Conservation (phyloP, 2,329 filamentous ascomycete genomes). For the Dothideomycetes sp. region DNA sequence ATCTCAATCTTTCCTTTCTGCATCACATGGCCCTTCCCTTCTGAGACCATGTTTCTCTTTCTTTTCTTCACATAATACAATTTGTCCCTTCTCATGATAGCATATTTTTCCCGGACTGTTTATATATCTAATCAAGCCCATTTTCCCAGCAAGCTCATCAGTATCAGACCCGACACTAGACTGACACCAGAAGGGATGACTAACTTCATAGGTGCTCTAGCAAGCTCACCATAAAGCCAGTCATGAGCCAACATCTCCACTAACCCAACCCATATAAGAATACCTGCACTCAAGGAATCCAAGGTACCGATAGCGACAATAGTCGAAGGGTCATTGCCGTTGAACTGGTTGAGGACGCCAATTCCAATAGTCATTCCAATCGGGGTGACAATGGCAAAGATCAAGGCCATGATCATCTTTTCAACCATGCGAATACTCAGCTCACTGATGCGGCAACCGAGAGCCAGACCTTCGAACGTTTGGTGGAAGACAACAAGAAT, state of each 20-base stretch:
- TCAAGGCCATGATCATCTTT: slow-evolving; percentile 53
- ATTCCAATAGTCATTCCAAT: slow-evolving; percentile 75
- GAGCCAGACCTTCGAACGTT: slow-evolving; percentile 67
- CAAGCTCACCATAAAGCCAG: slow-evolving; percentile 50
- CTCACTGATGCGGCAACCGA: slow-evolving; percentile 60
- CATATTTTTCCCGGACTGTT: no score
- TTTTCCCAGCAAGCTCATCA: slow-evolving; percentile 67
- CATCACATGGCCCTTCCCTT: no score
- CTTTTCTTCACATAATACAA: no score
- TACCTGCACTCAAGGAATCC: slow-evolving; percentile 64
- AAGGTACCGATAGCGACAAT: slow-evolving; percentile 64
- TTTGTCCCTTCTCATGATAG: no score
- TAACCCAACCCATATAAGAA: slow-evolving; percentile 69
- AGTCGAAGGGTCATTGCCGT: slow-evolving; percentile 61
- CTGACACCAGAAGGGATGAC: slow-evolving; percentile 37
- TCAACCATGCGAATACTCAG: slow-evolving; percentile 35
- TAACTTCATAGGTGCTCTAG: slow-evolving; percentile 41
- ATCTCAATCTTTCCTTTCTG: no score
- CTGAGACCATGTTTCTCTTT: no score
- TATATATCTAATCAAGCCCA: no score
- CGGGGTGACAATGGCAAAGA: slow-evolving; percentile 64
- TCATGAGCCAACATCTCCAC: slow-evolving; percentile 74
- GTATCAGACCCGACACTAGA: slow-evolving; percentile 51
- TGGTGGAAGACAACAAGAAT: slow-evolving; percentile 68
- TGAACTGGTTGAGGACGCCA: slow-evolving; percentile 60